Percentiles rank a stretch among this genome's conserved stretches.
These are phyloP conservation scores for Phlebiopsis flavidoalba DNA, from an alignment of 768 basidiomycete species.

Conservation along the genomic window DNA sequence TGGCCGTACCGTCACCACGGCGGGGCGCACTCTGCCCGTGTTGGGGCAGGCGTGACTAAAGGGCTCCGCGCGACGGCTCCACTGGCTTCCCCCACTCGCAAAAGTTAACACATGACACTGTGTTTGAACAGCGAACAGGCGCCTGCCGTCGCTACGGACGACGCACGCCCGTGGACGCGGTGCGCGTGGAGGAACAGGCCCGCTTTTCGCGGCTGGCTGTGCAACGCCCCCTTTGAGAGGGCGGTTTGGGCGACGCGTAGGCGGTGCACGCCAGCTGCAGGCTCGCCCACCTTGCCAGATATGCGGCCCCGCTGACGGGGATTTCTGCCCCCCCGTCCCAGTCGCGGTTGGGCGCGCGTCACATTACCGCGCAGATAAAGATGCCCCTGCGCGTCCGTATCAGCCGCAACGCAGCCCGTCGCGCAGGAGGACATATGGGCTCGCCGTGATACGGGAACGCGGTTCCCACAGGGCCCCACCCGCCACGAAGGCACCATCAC, in stretches of 20 bases:
- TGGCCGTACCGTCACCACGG: neutral
- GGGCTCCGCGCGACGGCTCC: neutral
- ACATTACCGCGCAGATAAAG: constrained; percentile 1
- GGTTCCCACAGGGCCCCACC: neutral
- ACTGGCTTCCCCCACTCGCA: neutral
- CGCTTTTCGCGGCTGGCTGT: neutral
- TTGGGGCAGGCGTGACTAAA: neutral
- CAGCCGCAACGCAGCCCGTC: neutral
- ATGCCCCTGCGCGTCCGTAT: neutral
- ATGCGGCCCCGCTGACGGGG: neutral
- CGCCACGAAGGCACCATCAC: constrained; percentile 1
- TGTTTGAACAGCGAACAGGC: neutral
- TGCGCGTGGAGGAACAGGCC: neutral
- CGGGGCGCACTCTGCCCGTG: neutral
- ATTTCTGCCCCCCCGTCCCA: neutral
- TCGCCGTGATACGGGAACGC: neutral
- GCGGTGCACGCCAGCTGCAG: neutral
- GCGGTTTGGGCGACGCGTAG: neutral
- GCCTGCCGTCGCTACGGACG: neutral
- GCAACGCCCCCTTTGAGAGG: neutral
- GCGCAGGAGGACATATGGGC: neutral
- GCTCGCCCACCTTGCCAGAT: neutral
- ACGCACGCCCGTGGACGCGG: neutral
- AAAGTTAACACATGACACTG: neutral
- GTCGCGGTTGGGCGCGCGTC: no score